Evolutionary conservation across 129 eudicot species (phyloP).

Genomic region (Helianthus tuberosus): DNA sequence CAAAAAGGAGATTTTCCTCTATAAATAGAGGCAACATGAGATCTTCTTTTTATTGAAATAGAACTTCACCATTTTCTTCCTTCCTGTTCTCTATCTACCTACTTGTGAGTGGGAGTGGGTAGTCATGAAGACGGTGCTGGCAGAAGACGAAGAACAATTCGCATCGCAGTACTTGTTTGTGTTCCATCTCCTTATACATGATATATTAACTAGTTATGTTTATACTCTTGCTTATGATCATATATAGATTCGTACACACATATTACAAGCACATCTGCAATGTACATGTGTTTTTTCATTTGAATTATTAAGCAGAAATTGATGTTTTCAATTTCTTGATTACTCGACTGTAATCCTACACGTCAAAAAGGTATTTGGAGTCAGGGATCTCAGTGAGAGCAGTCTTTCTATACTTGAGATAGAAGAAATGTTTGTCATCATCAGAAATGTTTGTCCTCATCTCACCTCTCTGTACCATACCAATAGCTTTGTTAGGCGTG

Average conservation of each 20-base stretch:
- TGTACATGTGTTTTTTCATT: neutral
- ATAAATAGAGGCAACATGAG: slow-evolving; percentile 30
- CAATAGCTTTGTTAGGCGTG: too few species aligned
- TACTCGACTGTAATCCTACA: too few species aligned
- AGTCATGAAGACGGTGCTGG: slow-evolving; percentile 2
- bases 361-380: too few species aligned
- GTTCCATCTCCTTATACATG: neutral
- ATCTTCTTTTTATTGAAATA: slow-evolving; percentile 23
- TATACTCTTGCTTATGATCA: neutral
- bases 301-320: neutral
- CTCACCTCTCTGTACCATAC: too few species aligned
- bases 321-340: neutral
- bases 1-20: slow-evolving; percentile 11
- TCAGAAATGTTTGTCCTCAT: too few species aligned
- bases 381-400: too few species aligned
- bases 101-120: neutral
- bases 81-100: slow-evolving; percentile 10
- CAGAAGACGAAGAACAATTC: slow-evolving; percentile 16
- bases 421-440: too few species aligned
- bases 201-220: neutral
- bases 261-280: neutral
- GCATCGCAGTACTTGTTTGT: slow-evolving; percentile 6
- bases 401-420: too few species aligned
- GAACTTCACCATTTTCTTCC: slow-evolving; percentile 18
- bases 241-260: neutral